Evolutionary conservation across 148 eudicot species (phyloP).

Genomic region (Cornus controversa): DNA sequence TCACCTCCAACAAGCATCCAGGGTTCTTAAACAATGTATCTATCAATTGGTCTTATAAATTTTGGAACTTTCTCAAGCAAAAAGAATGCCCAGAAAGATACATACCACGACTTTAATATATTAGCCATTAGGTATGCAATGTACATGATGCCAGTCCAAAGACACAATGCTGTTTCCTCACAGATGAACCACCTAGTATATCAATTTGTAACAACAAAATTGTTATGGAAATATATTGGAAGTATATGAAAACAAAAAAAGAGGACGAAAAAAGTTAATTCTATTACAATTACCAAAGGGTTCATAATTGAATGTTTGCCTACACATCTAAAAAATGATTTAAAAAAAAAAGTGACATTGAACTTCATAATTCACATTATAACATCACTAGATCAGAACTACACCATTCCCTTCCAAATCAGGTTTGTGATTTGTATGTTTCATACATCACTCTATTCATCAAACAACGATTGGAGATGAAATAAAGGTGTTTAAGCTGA

Average conservation of each 20-base stretch:
- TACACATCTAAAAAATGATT: neutral
- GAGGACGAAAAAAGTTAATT: too few species aligned
- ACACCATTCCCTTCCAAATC: neutral
- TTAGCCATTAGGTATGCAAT: slow-evolving; percentile 58
- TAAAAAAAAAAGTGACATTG: neutral
- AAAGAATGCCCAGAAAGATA: slow-evolving; percentile 9
- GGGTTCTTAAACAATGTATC: too few species aligned
- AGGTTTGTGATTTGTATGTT: neutral
- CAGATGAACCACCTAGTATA: slow-evolving; percentile 81
- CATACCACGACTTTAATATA: slow-evolving; percentile 77
- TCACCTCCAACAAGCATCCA: too few species aligned
- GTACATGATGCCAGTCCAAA: slow-evolving; percentile 84
- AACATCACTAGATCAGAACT: neutral
- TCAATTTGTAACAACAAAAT: slow-evolving; percentile 3
- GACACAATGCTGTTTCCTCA: slow-evolving; percentile 80
- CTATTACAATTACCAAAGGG: neutral
- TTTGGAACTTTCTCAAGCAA: neutral
- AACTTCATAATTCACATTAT: too few species aligned
- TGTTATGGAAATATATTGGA: neutral
- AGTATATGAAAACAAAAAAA: neutral
- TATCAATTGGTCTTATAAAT: too few species aligned
- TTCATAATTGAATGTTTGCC: neutral
- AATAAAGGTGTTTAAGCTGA: neutral
- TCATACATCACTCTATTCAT: neutral
- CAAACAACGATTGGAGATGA: neutral